Percentiles rank a stretch among this genome's conserved stretches.
Conservation (phyloP, 768 basidiomycete genomes). For the Naganishia friedmannii region DNA sequence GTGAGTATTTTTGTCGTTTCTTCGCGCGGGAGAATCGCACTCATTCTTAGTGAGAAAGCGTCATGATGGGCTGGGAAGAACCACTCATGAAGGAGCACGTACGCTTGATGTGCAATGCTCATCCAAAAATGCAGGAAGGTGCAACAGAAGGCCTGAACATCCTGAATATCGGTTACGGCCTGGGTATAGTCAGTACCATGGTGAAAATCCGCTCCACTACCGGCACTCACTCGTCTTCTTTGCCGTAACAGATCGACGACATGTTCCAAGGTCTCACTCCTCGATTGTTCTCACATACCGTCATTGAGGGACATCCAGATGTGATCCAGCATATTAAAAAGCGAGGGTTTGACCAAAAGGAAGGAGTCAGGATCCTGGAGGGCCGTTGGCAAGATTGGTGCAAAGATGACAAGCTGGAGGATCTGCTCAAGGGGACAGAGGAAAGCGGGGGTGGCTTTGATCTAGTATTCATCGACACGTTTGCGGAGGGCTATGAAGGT, state of each 20-base stretch:
- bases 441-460: conserved; percentile 63
- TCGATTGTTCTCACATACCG: conserved; percentile 81
- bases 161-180: conserved; percentile 88
- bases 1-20: conserved; percentile 31
- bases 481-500: conserved; percentile 79
- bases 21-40: not conserved
- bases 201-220: no score
- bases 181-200: conserved; percentile 64
- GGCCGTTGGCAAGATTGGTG: conserved; percentile 88
- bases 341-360: conserved; percentile 71
- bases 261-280: conserved; percentile 32
- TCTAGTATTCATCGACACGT: conserved; percentile 86
- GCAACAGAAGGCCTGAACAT: conserved; percentile 58
- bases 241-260: conserved; percentile 34
- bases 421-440: conserved; percentile 36
- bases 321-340: conserved; percentile 77
- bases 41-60: conserved; percentile 48
- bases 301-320: conserved; percentile 90
- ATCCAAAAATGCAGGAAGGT: conserved; percentile 48
- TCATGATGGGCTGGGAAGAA: conserved; percentile 99
- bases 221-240: not conserved
- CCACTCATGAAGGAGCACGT: conserved; percentile 84
- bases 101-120: conserved; percentile 59
- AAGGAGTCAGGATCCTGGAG: conserved; percentile 74
- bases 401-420: conserved; percentile 41